These are phyloP conservation scores for Boehmeria nivea DNA, from an alignment of 306 rosid species.

Conservation along the genomic window DNA sequence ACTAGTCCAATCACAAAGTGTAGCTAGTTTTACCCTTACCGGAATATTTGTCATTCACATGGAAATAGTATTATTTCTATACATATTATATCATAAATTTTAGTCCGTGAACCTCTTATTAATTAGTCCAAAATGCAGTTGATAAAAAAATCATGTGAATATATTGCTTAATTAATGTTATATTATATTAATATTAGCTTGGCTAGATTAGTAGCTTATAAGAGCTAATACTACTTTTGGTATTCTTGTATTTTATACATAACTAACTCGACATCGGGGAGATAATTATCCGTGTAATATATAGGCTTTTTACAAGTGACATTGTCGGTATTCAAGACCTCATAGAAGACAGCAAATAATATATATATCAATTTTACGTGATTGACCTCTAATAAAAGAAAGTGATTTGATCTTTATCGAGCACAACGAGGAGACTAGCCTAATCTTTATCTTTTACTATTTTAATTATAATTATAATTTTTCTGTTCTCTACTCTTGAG, in stretches of 20 bases:
- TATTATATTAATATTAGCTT: too few species aligned
- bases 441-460: neutral
- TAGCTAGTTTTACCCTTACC: neutral
- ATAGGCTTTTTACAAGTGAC: too few species aligned
- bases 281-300: too few species aligned
- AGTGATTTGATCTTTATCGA: neutral
- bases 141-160: neutral
- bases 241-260: too few species aligned
- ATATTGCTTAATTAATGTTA: too few species aligned
- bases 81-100: neutral
- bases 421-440: neutral
- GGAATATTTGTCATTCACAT: slow-evolving; percentile 15
- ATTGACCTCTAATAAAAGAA: neutral
- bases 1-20: neutral
- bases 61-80: slow-evolving; percentile 7
- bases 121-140: slow-evolving; percentile 11
- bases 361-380: slow-evolving; percentile 3
- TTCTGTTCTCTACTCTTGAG: too few species aligned
- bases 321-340: too few species aligned
- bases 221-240: too few species aligned
- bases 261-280: too few species aligned
- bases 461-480: too few species aligned
- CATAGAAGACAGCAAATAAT: too few species aligned
- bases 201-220: too few species aligned
- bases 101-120: slow-evolving; percentile 24